Evolutionary conservation across 2,329 filamentous ascomycete genomes (phyloP).

Genomic region (Plectosphaerella cucumerina): DNA sequence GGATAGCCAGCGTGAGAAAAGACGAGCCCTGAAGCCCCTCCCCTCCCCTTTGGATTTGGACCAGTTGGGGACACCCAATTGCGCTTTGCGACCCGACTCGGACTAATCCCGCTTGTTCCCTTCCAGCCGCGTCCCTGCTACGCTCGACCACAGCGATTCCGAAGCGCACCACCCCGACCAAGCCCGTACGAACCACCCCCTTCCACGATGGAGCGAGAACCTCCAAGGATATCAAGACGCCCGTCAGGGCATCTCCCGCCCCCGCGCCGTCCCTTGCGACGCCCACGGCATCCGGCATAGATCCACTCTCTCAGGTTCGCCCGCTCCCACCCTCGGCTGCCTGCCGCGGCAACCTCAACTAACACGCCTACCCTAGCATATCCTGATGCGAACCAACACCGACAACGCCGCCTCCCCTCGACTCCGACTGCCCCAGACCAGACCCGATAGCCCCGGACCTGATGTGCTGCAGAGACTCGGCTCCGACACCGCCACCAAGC

Average conservation of each 20-base stretch:
- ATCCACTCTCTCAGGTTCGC: constrained; percentile 24
- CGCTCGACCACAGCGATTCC: constrained; percentile 1
- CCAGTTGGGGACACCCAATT: too few relatives aligned
- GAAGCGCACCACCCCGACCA: constrained; percentile 4
- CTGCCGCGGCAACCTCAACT: neutral
- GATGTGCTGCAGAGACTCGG: constrained; percentile 35
- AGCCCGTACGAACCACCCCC: constrained; percentile 6
- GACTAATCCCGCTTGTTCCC: neutral
- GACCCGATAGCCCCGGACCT: constrained; percentile 46
- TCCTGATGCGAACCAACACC: constrained; percentile 64
- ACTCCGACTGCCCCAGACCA: constrained; percentile 42
- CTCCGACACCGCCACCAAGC: constrained; percentile 35
- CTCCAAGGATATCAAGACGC: constrained; percentile 11
- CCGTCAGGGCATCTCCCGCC: constrained; percentile 9
- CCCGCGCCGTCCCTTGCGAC: constrained; percentile 5
- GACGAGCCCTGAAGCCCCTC: too few relatives aligned
- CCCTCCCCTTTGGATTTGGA: too few relatives aligned
- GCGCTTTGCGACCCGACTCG: too few relatives aligned
- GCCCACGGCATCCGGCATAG: constrained; percentile 14
- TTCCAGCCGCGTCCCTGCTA: neutral
- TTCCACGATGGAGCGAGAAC: constrained; percentile 6
- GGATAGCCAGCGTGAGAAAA: neutral
- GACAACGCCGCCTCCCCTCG: constrained; percentile 53
- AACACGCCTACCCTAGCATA: constrained; percentile 41
- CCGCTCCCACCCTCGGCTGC: neutral